A percentile compares a stretch with the other conserved stretches of the same genome.
Evolutionary conservation across 2,329 filamentous ascomycete genomes (phyloP).

Genomic region (Karstenula rhodostoma): DNA sequence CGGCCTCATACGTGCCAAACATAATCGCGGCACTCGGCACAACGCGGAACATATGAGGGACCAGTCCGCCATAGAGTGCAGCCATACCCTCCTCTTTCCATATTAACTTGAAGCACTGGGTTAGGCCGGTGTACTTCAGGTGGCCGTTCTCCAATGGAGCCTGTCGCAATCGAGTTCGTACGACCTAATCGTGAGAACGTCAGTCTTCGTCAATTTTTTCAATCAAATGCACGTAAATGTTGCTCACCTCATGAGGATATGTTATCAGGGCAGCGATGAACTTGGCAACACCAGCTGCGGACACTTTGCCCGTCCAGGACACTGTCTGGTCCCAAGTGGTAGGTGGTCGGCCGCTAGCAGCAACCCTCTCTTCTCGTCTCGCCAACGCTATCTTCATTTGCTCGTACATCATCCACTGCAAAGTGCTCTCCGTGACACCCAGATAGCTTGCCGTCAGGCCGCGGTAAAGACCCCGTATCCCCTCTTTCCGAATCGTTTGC

Average conservation of each 20-base stretch:
- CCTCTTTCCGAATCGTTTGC: constrained; percentile 82
- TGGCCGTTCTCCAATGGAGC: constrained; percentile 76
- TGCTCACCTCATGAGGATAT: constrained; percentile 86
- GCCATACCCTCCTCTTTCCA: constrained; percentile 88
- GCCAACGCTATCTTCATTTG: constrained; percentile 82
- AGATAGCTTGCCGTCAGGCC: constrained; percentile 92
- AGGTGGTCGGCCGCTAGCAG: constrained; percentile 67
- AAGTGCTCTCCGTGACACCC: constrained; percentile 85
- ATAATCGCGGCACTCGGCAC: constrained; percentile 95
- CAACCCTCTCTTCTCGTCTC: constrained; percentile 65
- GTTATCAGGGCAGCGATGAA: constrained; percentile 83
- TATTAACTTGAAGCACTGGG: constrained; percentile 87
- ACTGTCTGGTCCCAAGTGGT: constrained; percentile 78
- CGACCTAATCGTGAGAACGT: constrained; percentile 62
- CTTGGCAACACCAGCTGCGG: constrained; percentile 84
- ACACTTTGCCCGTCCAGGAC: constrained; percentile 79
- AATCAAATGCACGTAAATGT: neutral
- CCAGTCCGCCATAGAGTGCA: constrained; percentile 88
- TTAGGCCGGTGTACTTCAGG: constrained; percentile 85
- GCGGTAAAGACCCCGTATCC: constrained; percentile 82
- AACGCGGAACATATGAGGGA: constrained; percentile 87
- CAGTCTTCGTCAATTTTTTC: neutral
- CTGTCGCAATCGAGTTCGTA: constrained; percentile 83
- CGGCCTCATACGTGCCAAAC: constrained; percentile 83
- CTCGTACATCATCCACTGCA: constrained; percentile 96